These are phyloP conservation scores for Oryza glaberrima DNA, from an alignment of 176 grass and related monocot genomes.

Conservation along the genomic window DNA sequence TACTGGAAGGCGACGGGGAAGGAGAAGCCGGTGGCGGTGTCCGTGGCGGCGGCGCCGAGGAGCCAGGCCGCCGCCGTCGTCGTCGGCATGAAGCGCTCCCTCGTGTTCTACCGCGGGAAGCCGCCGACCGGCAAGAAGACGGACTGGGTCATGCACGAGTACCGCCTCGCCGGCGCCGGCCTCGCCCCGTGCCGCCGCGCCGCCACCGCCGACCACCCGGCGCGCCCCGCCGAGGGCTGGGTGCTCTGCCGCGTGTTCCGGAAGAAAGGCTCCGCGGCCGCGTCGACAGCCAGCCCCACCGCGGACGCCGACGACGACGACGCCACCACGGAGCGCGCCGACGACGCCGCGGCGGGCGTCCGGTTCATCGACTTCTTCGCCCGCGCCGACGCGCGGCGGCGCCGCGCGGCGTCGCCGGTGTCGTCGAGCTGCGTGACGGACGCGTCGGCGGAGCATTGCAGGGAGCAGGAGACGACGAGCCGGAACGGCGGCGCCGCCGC, in stretches of 20 bases:
- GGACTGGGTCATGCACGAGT: conserved; percentile 85
- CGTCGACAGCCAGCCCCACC: background rate
- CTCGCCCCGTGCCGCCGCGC: conserved; percentile 43
- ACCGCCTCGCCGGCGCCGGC: conserved; percentile 56
- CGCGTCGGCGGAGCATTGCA: conserved; percentile 46
- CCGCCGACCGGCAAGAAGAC: conserved; percentile 53
- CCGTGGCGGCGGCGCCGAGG: background rate
- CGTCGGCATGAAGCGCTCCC: conserved; percentile 63
- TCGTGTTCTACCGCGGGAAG: conserved; percentile 72
- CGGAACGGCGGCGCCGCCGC: background rate
- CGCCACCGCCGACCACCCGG: background rate
- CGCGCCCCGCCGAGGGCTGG: conserved; percentile 50
- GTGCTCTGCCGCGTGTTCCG: conserved; percentile 84
- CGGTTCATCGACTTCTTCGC: conserved; percentile 78
- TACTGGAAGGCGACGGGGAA: conserved; percentile 81
- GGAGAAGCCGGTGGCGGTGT: conserved; percentile 59
- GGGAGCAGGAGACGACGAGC: conserved; percentile 69
- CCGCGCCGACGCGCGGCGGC: conserved; percentile 26
- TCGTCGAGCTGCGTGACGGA: conserved; percentile 68
- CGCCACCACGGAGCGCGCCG: background rate
- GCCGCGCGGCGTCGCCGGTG: conserved; percentile 40
- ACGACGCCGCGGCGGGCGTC: background rate
- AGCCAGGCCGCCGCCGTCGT: conserved; percentile 34
- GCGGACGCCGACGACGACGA: conserved; percentile 6
- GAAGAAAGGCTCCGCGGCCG: conserved; percentile 42